Evolutionary conservation across 495 filamentous ascomycete species (phyloP).

Genomic region (Trichoderma parareesei): DNA sequence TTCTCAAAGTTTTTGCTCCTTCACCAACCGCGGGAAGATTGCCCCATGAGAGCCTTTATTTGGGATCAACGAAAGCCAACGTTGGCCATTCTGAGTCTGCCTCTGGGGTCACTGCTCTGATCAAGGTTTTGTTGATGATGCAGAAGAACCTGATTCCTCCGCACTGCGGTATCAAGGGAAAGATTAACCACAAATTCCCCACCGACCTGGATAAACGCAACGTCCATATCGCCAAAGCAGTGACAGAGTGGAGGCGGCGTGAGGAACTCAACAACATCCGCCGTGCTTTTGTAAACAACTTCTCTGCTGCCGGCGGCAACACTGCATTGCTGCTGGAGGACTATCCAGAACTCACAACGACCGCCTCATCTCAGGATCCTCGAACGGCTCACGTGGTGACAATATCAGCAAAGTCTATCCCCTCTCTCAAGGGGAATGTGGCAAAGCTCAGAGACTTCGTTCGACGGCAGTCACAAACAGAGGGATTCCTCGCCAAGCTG

Average conservation of each 20-base stretch:
- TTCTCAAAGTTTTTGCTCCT: slow-evolving; percentile 75
- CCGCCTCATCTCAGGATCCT: slow-evolving; percentile 28
- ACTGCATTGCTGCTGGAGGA: slow-evolving; percentile 58
- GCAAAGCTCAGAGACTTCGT: slow-evolving; percentile 46
- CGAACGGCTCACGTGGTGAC: slow-evolving; percentile 47
- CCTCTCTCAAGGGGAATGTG: slow-evolving; percentile 45
- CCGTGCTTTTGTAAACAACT: slow-evolving; percentile 62
- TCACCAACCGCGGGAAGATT: slow-evolving; percentile 35
- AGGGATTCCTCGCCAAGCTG: slow-evolving; percentile 44
- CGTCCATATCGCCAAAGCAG: slow-evolving; percentile 51
- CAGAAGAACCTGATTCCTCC: slow-evolving; percentile 75
- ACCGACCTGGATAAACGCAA: slow-evolving; percentile 41
- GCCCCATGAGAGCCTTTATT: slow-evolving; percentile 61
- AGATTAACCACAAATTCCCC: slow-evolving; percentile 74
- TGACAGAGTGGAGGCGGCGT: slow-evolving; percentile 25
- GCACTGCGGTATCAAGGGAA: slow-evolving; percentile 79
- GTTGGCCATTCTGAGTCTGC: slow-evolving; percentile 86
- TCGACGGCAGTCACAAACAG: slow-evolving; percentile 39
- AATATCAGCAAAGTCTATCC: slow-evolving; percentile 51
- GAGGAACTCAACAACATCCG: slow-evolving; percentile 47
- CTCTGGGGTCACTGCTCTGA: slow-evolving; percentile 71
- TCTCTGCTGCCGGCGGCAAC: slow-evolving; percentile 62
- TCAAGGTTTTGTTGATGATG: slow-evolving; percentile 86
- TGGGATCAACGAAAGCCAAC: slow-evolving; percentile 84
- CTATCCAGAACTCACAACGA: slow-evolving; percentile 21